These are phyloP conservation scores for Leccinum subgranulosum DNA, from an alignment of 768 basidiomycete genomes.

Conservation along the genomic window DNA sequence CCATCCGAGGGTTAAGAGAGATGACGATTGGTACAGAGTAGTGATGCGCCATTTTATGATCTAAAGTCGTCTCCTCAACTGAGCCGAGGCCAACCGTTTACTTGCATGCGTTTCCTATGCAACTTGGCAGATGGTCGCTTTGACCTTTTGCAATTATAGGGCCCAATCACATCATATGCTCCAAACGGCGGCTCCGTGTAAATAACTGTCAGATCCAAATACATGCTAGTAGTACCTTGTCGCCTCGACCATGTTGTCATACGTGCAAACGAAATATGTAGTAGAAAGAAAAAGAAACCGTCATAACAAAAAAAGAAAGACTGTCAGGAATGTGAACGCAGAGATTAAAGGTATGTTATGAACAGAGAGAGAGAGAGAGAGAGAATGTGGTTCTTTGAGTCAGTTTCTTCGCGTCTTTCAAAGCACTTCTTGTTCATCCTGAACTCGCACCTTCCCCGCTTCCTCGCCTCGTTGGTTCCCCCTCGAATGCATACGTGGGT, in stretches of 20 bases:
- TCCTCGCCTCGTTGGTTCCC: constrained; percentile 4
- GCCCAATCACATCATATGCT: too few relatives aligned
- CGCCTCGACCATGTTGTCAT: constrained; percentile 5
- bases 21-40: too few relatives aligned
- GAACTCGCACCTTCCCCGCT: constrained; percentile 6
- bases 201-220: constrained; percentile 19
- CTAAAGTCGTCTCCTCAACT: too few relatives aligned
- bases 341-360: constrained; percentile 1
- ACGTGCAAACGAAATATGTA: constrained; percentile 3
- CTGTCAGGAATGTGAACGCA: neutral
- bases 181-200: neutral
- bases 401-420: neutral
- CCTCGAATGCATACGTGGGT: neutral
- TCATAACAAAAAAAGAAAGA: neutral
- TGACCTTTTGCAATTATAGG: too few relatives aligned
- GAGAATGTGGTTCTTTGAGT: neutral
- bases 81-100: too few relatives aligned
- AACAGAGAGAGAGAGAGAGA: neutral
- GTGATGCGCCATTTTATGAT: too few relatives aligned
- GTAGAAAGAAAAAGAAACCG: neutral
- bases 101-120: too few relatives aligned
- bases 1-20: too few relatives aligned
- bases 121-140: too few relatives aligned
- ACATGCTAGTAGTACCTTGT: constrained; percentile 4
- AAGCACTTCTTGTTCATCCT: neutral